Percentiles rank a stretch among this genome's conserved stretches.
Conservation (phyloP, 2,329 filamentous ascomycete species). For the Ophiostoma australiae region DNA sequence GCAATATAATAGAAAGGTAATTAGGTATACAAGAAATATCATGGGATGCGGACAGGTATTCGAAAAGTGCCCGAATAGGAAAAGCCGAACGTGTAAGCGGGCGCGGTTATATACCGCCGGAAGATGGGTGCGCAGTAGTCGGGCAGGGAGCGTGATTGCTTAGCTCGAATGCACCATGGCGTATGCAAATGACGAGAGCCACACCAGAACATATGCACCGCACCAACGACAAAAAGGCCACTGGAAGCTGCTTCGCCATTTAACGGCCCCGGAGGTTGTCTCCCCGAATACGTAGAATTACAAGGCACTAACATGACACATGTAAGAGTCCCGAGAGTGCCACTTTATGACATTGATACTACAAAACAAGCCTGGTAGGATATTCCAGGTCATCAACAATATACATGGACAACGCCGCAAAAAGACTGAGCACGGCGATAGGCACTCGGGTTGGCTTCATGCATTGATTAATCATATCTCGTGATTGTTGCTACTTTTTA, state of each 20-base stretch:
- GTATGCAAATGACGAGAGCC: constrained; percentile 7
- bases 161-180: constrained; percentile 7
- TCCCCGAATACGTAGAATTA: neutral
- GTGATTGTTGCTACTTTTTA: neutral
- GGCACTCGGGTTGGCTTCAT: neutral
- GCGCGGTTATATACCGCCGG: neutral
- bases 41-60: neutral
- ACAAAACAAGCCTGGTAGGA: too few species aligned
- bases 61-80: neutral
- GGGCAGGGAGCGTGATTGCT: constrained; percentile 1
- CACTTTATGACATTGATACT: too few species aligned
- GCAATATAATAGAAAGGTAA: neutral
- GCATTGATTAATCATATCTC: neutral
- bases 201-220: neutral
- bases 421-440: neutral
- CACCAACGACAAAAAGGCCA: neutral
- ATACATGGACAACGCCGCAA: neutral
- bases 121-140: neutral
- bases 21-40: neutral
- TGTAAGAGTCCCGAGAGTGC: neutral
- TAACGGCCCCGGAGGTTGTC: neutral
- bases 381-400: neutral
- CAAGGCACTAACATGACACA: constrained; percentile 3
- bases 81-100: neutral
- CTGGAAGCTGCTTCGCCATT: neutral